A percentile compares a stretch with the other conserved stretches of the same genome.
Evolutionary conservation across 495 filamentous ascomycete genomes (phyloP).

Genomic region (Talaromyces proteolyticus): DNA sequence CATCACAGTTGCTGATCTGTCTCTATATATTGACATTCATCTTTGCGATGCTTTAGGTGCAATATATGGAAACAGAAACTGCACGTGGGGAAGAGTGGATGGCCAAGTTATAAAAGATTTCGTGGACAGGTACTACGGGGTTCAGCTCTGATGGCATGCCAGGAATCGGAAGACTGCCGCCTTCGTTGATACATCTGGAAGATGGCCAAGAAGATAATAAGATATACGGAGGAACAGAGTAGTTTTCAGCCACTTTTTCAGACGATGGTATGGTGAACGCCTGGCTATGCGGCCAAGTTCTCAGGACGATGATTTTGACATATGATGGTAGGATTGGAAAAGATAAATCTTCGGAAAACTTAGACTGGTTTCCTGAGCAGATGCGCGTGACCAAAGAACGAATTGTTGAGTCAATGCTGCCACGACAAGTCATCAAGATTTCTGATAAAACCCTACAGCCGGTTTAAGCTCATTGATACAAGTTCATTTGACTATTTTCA

Average conservation of each 20-base stretch:
- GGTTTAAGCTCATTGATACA: too few species aligned
- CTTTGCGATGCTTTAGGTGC: conserved; percentile 20
- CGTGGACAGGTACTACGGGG: conserved; percentile 85
- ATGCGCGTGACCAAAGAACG: conserved; percentile 42
- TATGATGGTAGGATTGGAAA: conserved; percentile 16
- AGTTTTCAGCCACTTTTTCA: conserved; percentile 56
- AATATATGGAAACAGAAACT: conserved; percentile 26
- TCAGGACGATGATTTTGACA: conserved; percentile 55
- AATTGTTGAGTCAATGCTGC: too few species aligned
- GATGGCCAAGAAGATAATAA: conserved; percentile 11
- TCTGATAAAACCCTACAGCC: too few species aligned
- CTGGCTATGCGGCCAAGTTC: conserved; percentile 60
- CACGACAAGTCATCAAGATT: too few species aligned
- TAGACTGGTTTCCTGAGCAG: conserved; percentile 36
- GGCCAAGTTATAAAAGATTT: conserved; percentile 42
- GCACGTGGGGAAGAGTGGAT: conserved; percentile 18
- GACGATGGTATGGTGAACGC: conserved; percentile 83
- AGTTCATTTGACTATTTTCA: too few species aligned
- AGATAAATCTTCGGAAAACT: too few species aligned
- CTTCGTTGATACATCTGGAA: conserved; percentile 30
- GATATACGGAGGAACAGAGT: conserved; percentile 29
- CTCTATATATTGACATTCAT: conserved; percentile 24
- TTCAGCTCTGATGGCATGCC: conserved; percentile 64
- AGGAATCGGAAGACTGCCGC: conserved; percentile 57
- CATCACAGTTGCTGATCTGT: conserved; percentile 23